Base-by-base conservation (phyloP, 352 stramenopile species). In the Globisporangium orthogonon region DNA sequence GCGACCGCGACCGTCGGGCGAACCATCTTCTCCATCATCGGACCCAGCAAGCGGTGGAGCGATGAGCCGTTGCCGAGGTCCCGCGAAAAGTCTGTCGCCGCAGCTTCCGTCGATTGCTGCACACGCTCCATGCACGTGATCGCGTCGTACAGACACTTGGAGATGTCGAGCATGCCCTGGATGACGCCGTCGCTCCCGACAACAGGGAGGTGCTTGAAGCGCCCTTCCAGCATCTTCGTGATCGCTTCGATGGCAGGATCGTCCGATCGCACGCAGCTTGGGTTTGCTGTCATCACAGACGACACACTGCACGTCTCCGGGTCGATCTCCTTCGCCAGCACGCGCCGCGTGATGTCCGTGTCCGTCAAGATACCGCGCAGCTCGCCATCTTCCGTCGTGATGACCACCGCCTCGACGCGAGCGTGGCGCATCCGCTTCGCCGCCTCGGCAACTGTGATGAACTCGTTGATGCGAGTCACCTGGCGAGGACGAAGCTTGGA, bases 11-110 rank as follows among this genome's bases (percentile, higher is more conserved):
- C 84, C 0, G 86, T 96, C 37, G 86, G 86, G 7, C 83, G 80
- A 48, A 91, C 82, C 84, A 96, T 96, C 54, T 92, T 89, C 59
- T 94, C 83, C 77, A 94, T 94, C 82, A 92, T 92, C 17, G 85
- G 83, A 2, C 85, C 83, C 1, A 96, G 65, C 39, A 92, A 46
- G 9, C 82, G 73, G 40, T 94, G 79, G 52, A 94, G 56, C 11
- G 78, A 86, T 31, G 85, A 88, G 15, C 71, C 74, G 5, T 70
- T 76, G 35, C 78, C 82, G 18, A 92, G 65, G 58, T 94, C 84
- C 13, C 83, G 76, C 18, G 80, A 91, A 49, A 94, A 90, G 54
- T 96, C 83, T 3, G 65, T 83, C 29, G 86, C 84, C 3, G 85
- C 84, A 0, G 74, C 72, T 59, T 93, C 84, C 0, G 83, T 93